Evolutionary conservation across 31 red algal species (phyloP).

Genomic region (Odonthalia washingtoniensis): DNA sequence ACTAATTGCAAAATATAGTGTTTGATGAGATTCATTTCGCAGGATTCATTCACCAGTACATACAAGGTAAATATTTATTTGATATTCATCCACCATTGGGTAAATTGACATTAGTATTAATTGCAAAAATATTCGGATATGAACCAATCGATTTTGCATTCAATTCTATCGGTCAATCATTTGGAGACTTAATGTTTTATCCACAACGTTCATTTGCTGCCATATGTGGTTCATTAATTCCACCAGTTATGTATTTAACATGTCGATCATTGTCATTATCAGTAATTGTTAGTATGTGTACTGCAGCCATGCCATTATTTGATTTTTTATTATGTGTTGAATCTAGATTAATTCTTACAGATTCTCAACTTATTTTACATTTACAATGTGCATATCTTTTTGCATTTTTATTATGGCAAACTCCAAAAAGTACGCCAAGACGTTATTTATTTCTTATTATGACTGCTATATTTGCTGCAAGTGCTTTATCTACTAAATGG

Average conservation of each 20-base stretch:
- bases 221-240: constrained; percentile 74
- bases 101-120: constrained; percentile 67
- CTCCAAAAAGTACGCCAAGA: constrained; percentile 66
- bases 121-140: constrained; percentile 66
- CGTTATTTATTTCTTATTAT: constrained; percentile 67
- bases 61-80: constrained; percentile 83
- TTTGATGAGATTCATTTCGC: constrained; percentile 89
- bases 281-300: constrained; percentile 43
- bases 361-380: constrained; percentile 91
- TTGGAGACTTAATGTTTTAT: constrained; percentile 71
- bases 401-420: constrained; percentile 82
- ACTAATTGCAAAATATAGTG: no score
- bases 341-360: constrained; percentile 86
- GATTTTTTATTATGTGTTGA: constrained; percentile 85
- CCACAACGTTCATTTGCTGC: constrained; percentile 80
- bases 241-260: constrained; percentile 71
- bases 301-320: constrained; percentile 69
- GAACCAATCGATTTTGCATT: constrained; percentile 47
- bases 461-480: constrained; percentile 77
- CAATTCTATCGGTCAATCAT: constrained; percentile 69
- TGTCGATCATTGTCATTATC: constrained; percentile 58
- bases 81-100: constrained; percentile 95
- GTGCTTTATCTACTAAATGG: constrained; percentile 89
- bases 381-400: constrained; percentile 60
- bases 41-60: constrained; percentile 76